phyloP scores from a whole-genome alignment of 2,329 filamentous ascomycete species.

The Aureobasidium sp. region DNA sequence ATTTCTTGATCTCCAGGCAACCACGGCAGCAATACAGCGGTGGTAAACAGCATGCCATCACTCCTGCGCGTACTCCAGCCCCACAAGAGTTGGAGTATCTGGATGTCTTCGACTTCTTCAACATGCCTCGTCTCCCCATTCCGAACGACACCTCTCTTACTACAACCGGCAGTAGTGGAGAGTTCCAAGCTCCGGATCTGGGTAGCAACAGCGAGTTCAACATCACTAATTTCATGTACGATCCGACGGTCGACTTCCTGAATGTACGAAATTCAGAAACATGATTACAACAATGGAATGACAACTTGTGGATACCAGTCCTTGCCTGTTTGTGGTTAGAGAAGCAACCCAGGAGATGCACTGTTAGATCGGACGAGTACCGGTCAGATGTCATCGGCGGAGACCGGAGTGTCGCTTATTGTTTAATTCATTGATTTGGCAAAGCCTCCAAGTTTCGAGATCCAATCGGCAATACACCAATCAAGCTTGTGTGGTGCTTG shows the following conservation, averaged over 20 bases:
- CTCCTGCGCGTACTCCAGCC: constrained; percentile 45
- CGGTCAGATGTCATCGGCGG: neutral
- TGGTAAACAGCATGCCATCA: constrained; percentile 20
- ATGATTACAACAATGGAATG: neutral
- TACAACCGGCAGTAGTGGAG: constrained; percentile 16
- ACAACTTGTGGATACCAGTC: neutral
- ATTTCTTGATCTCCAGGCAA: constrained; percentile 80
- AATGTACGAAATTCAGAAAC: constrained; percentile 23
- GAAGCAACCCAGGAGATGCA: neutral
- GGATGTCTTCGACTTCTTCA: constrained; percentile 93
- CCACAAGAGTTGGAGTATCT: constrained; percentile 82
- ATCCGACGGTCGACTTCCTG: constrained; percentile 66
- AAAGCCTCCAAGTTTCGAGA: neutral
- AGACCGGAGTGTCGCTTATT: neutral
- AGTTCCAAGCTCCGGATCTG: constrained; percentile 17
- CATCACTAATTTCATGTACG: constrained; percentile 70
- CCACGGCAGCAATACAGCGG: constrained; percentile 43
- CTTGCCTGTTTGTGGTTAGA: neutral
- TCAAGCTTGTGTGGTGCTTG: neutral
- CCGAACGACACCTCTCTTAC: constrained; percentile 25
- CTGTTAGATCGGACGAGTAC: neutral
- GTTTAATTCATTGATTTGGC: neutral
- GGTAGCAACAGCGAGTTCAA: constrained; percentile 55
- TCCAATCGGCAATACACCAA: neutral
- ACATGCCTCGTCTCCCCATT: constrained; percentile 63